Percentiles rank a stretch among this genome's conserved stretches.
phyloP scores from a whole-genome alignment of 2,329 filamentous ascomycete genomes.

The Ophiocordyceps australis region DNA sequence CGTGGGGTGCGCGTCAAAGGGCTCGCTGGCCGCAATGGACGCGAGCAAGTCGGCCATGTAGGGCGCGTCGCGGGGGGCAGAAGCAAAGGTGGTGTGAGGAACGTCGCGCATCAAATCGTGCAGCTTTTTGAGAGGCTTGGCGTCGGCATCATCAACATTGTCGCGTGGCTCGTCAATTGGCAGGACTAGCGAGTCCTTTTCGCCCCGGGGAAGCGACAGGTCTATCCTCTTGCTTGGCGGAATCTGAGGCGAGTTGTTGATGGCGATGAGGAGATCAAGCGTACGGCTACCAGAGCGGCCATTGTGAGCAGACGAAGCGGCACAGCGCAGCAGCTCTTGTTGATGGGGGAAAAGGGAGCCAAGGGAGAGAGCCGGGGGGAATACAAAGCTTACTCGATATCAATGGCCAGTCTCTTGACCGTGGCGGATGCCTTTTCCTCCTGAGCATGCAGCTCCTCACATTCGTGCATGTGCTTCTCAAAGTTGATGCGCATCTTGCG shows the following conservation, averaged over 20 bases:
- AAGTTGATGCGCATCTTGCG: constrained; percentile 73
- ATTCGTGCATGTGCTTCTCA: constrained; percentile 59
- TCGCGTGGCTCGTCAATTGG: constrained; percentile 14
- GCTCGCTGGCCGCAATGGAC: no score
- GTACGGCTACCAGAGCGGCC: no score
- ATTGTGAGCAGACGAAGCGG: no score
- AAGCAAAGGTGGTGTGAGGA: constrained; percentile 29
- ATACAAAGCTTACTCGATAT: constrained; percentile 70
- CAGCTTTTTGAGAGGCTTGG: constrained; percentile 26
- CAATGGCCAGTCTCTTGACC: constrained; percentile 67
- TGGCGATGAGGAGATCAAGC: constrained; percentile 72
- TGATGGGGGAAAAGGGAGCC: no score
- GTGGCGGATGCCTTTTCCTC: constrained; percentile 68
- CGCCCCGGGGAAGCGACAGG: constrained; percentile 32
- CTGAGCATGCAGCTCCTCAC: constrained; percentile 64
- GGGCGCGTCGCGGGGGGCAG: no score
- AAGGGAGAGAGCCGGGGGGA: no score
- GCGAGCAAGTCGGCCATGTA: constrained; percentile 29
- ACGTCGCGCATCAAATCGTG: constrained; percentile 30
- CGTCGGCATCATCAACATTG: no score
- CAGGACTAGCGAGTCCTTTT: constrained; percentile 9
- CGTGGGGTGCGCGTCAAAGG: constrained; percentile 36
- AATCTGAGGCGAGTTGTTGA: constrained; percentile 73
- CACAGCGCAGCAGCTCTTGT: no score
- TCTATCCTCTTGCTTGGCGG: constrained; percentile 59